Evolutionary conservation across 2,329 filamentous ascomycete species (phyloP), one percentile per base, ranked within the genome.

Genomic region (Juglanconis juglandina): DNA sequence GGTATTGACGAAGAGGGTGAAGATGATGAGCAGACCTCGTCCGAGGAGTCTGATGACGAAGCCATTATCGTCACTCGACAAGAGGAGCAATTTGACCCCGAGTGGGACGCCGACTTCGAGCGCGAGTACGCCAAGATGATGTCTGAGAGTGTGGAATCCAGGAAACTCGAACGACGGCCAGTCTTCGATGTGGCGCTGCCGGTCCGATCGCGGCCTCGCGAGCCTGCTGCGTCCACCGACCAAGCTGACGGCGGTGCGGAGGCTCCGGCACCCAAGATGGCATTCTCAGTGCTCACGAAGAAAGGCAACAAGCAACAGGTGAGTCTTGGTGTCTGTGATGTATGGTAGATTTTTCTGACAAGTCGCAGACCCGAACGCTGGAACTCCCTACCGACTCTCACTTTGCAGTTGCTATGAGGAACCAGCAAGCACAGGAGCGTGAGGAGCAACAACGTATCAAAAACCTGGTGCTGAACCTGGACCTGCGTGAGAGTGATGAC

Each of bases 381-480:
- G 92, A 95, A 69, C 80, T 98, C 52, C 90, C 90, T 9, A 88
- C 94, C 2, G 91, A 99, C 73, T 98, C 95, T 0, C 93, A 87
- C 53, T 97, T 99, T 76, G 95, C 95, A 5, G 85, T 98, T 66
- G 95, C 95, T 48, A 95, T 99, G 92, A 95, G 92, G 72, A 92
- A 86, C 63, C 93, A 98, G 77, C 93, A 97, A 72, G 90, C 96
- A 75, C 94, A 92, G 3, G 94, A 98, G 72, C 89, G 90, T 56
- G 95, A 96, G 71, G 96, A 99, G 74, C 94, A 99, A 74, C 92
- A 97, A 74, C 90, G 95, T 64, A 99, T 99, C 85, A 99, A 99
- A 79, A 96, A 92, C 70, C 82, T 99, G 50, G 95, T 99, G 57
- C 81, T 99, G 67, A 98, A 97, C 75, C 96, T 97, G 71, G 95